phyloP scores from a whole-genome alignment of 805 yeast genomes.

The Candida palmyrensis region DNA sequence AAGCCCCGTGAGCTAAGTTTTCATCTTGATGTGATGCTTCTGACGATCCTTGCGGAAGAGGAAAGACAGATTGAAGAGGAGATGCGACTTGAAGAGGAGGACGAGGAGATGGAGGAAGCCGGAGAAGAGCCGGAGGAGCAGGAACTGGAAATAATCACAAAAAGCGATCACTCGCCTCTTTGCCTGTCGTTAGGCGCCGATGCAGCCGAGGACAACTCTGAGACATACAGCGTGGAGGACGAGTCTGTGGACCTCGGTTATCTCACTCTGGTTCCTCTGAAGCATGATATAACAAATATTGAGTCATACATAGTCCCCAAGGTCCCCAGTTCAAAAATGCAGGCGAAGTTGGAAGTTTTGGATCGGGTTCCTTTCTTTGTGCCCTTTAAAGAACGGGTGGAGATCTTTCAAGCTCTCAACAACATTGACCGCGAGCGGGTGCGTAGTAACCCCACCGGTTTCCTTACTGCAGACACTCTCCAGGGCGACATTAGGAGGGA shows the following conservation, averaged over 20 bases:
- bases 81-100: conserved; percentile 11
- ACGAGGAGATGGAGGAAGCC: neutral
- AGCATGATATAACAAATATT: conserved; percentile 2
- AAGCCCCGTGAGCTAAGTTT: conserved; percentile 23
- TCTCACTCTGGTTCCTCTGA: too few relatives aligned
- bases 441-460: conserved; percentile 8
- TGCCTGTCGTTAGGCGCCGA: too few relatives aligned
- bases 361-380: conserved; percentile 73
- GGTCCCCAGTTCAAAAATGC: conserved; percentile 7
- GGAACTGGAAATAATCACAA: neutral
- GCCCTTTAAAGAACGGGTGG: conserved; percentile 69
- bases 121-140: neutral
- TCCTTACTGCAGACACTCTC: conserved; percentile 10
- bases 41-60: conserved; percentile 40
- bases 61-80: conserved; percentile 17
- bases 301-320: too few relatives aligned
- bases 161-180: neutral
- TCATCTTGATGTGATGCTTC: conserved; percentile 32
- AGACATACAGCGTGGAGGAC: neutral
- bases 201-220: neutral
- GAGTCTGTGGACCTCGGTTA: neutral
- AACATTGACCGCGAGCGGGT: conserved; percentile 41
- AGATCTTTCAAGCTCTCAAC: conserved; percentile 61
- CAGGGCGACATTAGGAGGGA: conserved; percentile 64
- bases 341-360: conserved; percentile 44